Conservation (phyloP, 2,329 filamentous ascomycete genomes). For the Bretziella fagacearum region DNA sequence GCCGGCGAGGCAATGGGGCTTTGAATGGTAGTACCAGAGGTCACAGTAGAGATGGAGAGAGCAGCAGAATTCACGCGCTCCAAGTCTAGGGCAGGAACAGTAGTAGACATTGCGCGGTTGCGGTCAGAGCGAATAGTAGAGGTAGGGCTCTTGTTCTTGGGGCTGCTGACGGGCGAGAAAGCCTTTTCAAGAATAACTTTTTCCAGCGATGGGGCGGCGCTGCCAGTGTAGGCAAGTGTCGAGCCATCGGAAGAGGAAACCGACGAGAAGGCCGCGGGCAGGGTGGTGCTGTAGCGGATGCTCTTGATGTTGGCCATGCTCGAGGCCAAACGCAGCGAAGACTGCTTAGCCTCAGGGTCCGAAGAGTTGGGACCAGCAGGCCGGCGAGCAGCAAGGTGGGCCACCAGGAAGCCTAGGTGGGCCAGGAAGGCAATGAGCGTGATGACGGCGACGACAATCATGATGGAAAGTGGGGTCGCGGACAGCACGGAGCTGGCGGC, state of each 20-base stretch:
- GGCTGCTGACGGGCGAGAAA: conserved; percentile 6
- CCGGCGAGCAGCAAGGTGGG: conserved; percentile 7
- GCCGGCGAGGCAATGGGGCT: conserved; percentile 12
- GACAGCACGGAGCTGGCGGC: background rate
- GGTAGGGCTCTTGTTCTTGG: conserved; percentile 8
- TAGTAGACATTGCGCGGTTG: background rate
- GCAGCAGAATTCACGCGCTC: conserved; percentile 12
- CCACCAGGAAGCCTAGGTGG: conserved; percentile 9
- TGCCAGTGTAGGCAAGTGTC: conserved; percentile 2
- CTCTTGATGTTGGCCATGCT: conserved; percentile 11
- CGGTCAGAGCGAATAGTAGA: conserved; percentile 9
- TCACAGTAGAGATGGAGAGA: conserved; percentile 12
- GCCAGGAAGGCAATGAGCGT: conserved; percentile 10
- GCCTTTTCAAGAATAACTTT: conserved; percentile 11
- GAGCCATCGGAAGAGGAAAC: conserved; percentile 1
- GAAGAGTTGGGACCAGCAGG: background rate
- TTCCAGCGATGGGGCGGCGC: conserved; percentile 2
- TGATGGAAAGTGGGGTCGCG: conserved; percentile 5
- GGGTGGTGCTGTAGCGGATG: conserved; percentile 13
- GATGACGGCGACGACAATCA: conserved; percentile 8
- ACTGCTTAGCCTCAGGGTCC: conserved; percentile 7
- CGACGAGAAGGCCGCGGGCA: conserved; percentile 7
- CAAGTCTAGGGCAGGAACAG: conserved; percentile 2
- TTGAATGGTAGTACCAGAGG: conserved; percentile 5
- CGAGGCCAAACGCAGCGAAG: background rate